Conservation (phyloP, 345 rosid genomes). For the Psidium friedrichsthalianum region DNA sequence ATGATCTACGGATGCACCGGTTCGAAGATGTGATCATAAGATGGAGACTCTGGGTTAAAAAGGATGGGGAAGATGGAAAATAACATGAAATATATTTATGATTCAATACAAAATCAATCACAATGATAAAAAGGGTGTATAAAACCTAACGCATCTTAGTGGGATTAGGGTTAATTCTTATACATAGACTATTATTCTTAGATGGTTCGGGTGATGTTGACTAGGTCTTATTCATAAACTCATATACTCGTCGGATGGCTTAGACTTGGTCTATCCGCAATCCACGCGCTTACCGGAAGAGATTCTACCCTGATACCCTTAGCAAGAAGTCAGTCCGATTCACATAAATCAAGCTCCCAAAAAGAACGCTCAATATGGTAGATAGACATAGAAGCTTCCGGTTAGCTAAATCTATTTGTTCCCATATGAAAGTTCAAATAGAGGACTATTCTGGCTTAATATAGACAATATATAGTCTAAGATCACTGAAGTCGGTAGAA, state of each 20-base stretch:
- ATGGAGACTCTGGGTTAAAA: background rate
- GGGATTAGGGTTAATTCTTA: background rate
- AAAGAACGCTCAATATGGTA: background rate
- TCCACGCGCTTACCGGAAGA: background rate
- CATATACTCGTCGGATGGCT: background rate
- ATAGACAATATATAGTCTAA: background rate
- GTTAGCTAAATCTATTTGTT: background rate
- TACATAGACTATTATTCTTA: background rate
- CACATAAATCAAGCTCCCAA: background rate
- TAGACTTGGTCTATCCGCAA: background rate
- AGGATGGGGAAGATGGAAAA: background rate
- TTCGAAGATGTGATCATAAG: background rate
- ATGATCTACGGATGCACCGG: background rate
- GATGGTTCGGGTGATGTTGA: background rate
- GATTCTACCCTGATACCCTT: background rate
- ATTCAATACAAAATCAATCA: background rate
- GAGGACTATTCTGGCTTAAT: background rate
- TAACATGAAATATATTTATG: background rate
- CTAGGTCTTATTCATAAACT: background rate
- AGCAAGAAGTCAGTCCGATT: background rate
- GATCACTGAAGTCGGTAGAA: background rate
- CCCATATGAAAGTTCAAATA: background rate
- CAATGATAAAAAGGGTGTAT: background rate
- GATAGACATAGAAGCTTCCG: background rate
- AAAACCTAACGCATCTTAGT: background rate